Percentiles rank a stretch among this genome's conserved stretches.
phyloP scores from a whole-genome alignment of 2,329 filamentous ascomycete species.

The Cryphonectria japonica region DNA sequence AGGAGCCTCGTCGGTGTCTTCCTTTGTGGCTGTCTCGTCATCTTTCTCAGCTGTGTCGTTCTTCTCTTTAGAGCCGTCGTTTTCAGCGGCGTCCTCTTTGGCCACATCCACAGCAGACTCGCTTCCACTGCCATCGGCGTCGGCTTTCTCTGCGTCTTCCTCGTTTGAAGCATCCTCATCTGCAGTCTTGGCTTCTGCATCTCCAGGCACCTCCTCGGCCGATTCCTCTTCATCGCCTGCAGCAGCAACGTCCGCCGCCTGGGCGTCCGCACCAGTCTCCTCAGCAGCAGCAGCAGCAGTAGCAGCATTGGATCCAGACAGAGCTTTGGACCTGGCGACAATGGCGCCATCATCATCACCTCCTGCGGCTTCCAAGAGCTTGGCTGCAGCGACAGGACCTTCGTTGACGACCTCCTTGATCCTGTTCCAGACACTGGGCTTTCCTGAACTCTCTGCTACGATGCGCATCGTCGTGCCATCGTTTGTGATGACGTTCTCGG shows the following conservation, averaged over 20 bases:
- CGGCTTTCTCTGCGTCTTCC: background rate
- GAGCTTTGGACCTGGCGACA: background rate
- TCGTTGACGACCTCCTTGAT: conserved; percentile 5
- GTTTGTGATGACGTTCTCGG: conserved; percentile 3
- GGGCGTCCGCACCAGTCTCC: background rate
- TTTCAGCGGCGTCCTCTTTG: background rate
- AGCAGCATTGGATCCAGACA: background rate
- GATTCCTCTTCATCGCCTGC: background rate
- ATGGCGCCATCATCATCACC: background rate
- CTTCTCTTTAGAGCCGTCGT: background rate
- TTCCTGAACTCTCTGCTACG: background rate
- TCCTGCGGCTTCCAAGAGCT: background rate
- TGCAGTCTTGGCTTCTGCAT: background rate
- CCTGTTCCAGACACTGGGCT: conserved; percentile 11
- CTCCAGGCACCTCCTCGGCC: background rate
- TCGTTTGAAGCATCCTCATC: background rate
- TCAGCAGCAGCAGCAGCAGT: background rate
- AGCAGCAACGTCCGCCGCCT: background rate
- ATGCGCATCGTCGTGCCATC: conserved; percentile 10
- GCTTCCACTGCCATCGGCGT: background rate
- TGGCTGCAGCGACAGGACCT: background rate
- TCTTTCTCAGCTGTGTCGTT: background rate
- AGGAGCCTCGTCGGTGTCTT: background rate
- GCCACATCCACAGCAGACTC: conserved; percentile 1
- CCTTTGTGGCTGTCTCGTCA: background rate